phyloP scores from a whole-genome alignment of 164 flowering plant species.

The Macadamia integrifolia region DNA sequence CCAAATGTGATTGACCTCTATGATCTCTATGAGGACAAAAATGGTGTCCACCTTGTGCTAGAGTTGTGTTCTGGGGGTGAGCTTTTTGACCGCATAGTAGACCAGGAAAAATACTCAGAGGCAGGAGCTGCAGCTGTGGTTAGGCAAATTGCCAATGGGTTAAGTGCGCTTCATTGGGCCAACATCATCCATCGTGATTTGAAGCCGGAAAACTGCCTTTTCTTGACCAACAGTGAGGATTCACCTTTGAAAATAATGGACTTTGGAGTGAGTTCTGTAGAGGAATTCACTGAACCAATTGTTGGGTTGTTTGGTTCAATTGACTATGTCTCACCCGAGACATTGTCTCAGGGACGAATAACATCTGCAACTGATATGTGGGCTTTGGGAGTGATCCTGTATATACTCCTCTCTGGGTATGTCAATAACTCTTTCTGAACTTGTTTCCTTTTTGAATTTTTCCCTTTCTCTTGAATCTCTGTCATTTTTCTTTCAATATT shows the following conservation, averaged over 20 bases:
- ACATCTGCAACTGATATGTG: conserved; percentile 65
- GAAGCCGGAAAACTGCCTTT: conserved; percentile 80
- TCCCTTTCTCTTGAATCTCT: background rate
- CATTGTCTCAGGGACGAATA: conserved; percentile 43
- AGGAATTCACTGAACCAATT: conserved; percentile 72
- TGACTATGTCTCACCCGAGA: conserved; percentile 79
- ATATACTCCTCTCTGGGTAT: conserved; percentile 77
- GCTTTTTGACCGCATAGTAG: conserved; percentile 71
- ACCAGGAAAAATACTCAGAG: conserved; percentile 46
- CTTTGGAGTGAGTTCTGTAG: conserved; percentile 71
- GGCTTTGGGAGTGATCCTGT: conserved; percentile 72
- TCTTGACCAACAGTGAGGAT: conserved; percentile 30
- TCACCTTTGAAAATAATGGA: conserved; percentile 87
- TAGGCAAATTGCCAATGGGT: conserved; percentile 52
- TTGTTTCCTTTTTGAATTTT: background rate
- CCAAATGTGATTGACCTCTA: conserved; percentile 60
- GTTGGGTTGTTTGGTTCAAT: conserved; percentile 83
- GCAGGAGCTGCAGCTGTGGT: conserved; percentile 59
- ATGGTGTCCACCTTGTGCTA: conserved; percentile 57
- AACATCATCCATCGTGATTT: conserved; percentile 67
- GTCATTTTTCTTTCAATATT: background rate
- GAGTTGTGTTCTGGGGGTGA: conserved; percentile 82
- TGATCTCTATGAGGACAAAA: conserved; percentile 59
- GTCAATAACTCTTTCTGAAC: background rate
- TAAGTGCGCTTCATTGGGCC: conserved; percentile 47